Evolutionary conservation across 108 stramenopile genomes (phyloP).

Genomic region (Seminavis robusta): DNA sequence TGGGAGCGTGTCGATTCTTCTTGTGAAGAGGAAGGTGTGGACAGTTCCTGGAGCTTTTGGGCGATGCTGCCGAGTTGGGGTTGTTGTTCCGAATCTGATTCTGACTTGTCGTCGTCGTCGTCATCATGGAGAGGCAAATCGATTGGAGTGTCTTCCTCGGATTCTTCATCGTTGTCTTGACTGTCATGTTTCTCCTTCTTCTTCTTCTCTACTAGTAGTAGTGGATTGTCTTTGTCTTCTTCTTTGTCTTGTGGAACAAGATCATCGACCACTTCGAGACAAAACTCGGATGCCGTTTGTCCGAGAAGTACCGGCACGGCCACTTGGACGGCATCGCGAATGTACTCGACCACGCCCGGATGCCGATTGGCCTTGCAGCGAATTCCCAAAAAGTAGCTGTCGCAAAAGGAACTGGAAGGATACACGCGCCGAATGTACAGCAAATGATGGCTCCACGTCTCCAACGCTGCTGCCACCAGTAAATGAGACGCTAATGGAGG

Average conservation of each 20-base stretch:
- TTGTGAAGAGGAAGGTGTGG: too few relatives aligned
- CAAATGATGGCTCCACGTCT: slow-evolving; percentile 12
- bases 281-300: slow-evolving; percentile 18
- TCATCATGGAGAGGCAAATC: too few relatives aligned
- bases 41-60: too few relatives aligned
- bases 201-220: too few relatives aligned
- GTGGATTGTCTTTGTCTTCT: slow-evolving; percentile 14
- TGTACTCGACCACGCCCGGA: slow-evolving; percentile 48
- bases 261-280: slow-evolving; percentile 19
- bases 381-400: slow-evolving; percentile 31
- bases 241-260: neutral
- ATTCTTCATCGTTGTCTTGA: neutral
- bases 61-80: too few relatives aligned
- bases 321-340: slow-evolving; percentile 22
- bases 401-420: slow-evolving; percentile 37
- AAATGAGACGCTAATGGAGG: too few relatives aligned
- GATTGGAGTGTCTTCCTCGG: neutral
- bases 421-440: slow-evolving; percentile 40
- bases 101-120: too few relatives aligned
- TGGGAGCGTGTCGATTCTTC: too few relatives aligned
- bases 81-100: too few relatives aligned
- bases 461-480: slow-evolving; percentile 5
- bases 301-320: slow-evolving; percentile 31
- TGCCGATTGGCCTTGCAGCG: slow-evolving; percentile 35
- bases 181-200: neutral